Evolutionary conservation across 306 rosid species (phyloP), one percentile per base, ranked within the genome.

Genomic region (Cyamopsis tetragonoloba): DNA sequence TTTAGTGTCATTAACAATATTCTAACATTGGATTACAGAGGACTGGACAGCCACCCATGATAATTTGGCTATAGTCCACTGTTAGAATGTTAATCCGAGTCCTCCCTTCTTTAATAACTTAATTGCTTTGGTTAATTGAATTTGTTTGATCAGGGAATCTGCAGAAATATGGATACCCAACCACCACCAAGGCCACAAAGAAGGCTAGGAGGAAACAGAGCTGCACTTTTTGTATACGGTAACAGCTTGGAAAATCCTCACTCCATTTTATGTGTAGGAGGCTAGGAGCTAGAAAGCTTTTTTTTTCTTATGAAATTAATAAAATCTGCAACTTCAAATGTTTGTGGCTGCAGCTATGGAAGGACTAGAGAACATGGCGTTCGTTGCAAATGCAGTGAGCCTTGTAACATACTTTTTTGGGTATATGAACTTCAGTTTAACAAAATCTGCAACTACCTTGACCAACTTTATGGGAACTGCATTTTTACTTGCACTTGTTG

Each of bases 331-430:
- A n/a, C n/a, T n/a, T n/a, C n/a, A n/a, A n/a, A n/a, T n/a, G n/a
- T 59, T 4, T 56, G 62, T 63, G 59, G 10, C 60, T 42, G 82
- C 83, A 91, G 93, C 81, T 30, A 84, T 75, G 72, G 91, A 86
- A 77, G 96, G 97, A 49, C 73, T 91, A 1, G 96, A 91, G 69
- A 88, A 85, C 81, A 83, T 91, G 97, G 89, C 97, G 2, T 88
- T 84, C 19, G 55, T 91, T 18, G 72, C 95, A 4, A 72, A 20
- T 48, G 89, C 86, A 7, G 48, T 91, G 55, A 88, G 89, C 78
- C 68, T 91, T 7, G 84, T 88, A 56, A 88, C 91, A 3, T 91
- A 91, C 63, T 88, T 91, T 83, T 71, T 60, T 55, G 88, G 88
- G 5, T 78, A 80, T 55, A 91, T 91, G 96, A 86, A 91, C 83